Percentiles rank a stretch among this genome's conserved stretches.
Conservation (phyloP, 208 protist genomes). For the Leishmania turanica region DNA sequence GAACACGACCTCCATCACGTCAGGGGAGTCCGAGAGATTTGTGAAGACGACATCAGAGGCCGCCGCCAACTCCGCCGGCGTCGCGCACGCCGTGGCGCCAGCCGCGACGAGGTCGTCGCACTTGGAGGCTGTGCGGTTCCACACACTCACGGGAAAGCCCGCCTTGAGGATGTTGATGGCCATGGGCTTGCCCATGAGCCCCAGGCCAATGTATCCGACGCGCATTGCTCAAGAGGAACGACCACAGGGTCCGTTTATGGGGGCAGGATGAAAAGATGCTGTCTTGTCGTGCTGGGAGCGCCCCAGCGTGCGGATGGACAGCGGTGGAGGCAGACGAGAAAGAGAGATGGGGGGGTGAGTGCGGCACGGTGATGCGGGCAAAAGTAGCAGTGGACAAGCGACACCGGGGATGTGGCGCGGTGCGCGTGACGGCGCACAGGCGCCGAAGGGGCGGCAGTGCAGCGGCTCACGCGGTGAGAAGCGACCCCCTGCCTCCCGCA, state of each 20-base stretch:
- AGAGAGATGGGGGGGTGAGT: background rate
- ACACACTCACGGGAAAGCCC: constrained; percentile 87
- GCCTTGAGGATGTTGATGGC: constrained; percentile 88
- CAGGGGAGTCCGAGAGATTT: constrained; percentile 92
- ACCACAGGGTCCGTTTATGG: background rate
- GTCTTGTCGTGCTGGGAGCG: background rate
- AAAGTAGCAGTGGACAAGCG: background rate
- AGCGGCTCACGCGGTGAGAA: background rate
- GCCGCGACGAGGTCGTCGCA: constrained; percentile 72
- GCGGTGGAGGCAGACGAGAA: constrained; percentile 6
- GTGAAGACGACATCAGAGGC: constrained; percentile 91
- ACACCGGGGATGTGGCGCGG: background rate
- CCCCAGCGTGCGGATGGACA: background rate
- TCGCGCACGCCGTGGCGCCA: constrained; percentile 67
- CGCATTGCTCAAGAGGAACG: constrained; percentile 26
- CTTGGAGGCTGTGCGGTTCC: constrained; percentile 87
- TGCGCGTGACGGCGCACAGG: background rate
- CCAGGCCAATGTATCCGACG: constrained; percentile 93
- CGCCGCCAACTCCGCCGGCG: constrained; percentile 83
- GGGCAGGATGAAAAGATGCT: constrained; percentile 11
- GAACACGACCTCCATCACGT: constrained; percentile 91
- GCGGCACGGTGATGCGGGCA: background rate
- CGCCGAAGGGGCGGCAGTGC: background rate
- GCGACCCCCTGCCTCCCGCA: background rate
- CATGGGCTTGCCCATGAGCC: constrained; percentile 95